These are phyloP conservation scores for Phellopilus nigrolimitatus DNA, from an alignment of 1,284 basidiomycete genomes.

Conservation along the genomic window DNA sequence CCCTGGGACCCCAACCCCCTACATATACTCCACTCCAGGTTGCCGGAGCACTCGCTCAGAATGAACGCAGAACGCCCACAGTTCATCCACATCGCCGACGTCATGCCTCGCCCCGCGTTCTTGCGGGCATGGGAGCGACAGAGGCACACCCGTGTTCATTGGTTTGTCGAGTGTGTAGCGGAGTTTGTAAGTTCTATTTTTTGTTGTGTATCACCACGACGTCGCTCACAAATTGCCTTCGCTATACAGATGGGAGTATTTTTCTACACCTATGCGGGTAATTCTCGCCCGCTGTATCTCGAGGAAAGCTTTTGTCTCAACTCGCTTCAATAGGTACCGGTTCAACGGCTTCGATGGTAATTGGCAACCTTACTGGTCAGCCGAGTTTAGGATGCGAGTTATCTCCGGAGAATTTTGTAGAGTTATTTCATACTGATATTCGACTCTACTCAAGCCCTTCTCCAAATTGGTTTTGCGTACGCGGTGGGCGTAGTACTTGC, in stretches of 20 bases:
- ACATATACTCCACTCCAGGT: too few species aligned
- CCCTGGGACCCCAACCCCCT: too few species aligned
- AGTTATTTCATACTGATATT: constrained; percentile 1
- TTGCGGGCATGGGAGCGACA: constrained; percentile 49
- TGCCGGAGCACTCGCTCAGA: too few species aligned
- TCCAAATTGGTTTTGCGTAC: constrained; percentile 62
- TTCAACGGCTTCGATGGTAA: constrained; percentile 48
- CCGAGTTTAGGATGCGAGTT: constrained; percentile 47
- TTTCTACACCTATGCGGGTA: constrained; percentile 52
- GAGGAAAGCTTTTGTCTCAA: background rate
- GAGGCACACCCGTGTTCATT: constrained; percentile 45
- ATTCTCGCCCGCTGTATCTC: background rate
- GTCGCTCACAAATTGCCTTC: constrained; percentile 30
- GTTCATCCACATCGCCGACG: constrained; percentile 38
- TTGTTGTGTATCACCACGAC: constrained; percentile 27
- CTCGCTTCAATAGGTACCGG: constrained; percentile 45
- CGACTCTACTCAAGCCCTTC: constrained; percentile 37
- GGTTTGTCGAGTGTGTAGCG: constrained; percentile 53
- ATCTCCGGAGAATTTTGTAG: background rate
- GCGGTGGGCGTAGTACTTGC: constrained; percentile 60
- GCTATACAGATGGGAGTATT: constrained; percentile 37
- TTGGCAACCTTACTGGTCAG: constrained; percentile 44
- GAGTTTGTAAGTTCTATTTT: constrained; percentile 42
- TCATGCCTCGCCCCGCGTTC: constrained; percentile 35
- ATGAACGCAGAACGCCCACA: constrained; percentile 19